A percentile compares a stretch with the other conserved stretches of the same genome.
Evolutionary conservation across 2,329 filamentous ascomycete species (phyloP).

Genomic region (Berkeleyomyces rouxiae): DNA sequence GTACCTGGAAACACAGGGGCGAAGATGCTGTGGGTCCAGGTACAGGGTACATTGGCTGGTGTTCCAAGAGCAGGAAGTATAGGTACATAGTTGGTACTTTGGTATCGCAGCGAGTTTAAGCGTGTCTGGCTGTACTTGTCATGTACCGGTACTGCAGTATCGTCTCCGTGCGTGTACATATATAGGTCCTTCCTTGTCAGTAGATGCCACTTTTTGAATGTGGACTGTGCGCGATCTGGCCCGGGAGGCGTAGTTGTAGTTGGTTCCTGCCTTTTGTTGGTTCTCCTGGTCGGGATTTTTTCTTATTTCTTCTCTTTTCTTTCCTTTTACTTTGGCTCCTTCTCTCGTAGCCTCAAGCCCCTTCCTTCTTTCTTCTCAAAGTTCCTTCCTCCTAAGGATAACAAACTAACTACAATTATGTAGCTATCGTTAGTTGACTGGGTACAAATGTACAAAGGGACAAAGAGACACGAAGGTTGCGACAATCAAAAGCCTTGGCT

Average conservation of each 20-base stretch:
- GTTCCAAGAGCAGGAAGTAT: too few species aligned
- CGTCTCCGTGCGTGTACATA: not conserved
- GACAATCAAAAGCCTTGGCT: not conserved
- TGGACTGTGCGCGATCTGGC: slow-evolving; percentile 5
- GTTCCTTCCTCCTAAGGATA: not conserved
- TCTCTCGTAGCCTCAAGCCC: too few species aligned
- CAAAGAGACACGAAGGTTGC: not conserved
- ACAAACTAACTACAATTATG: not conserved
- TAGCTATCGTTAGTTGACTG: not conserved
- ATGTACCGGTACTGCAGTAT: not conserved
- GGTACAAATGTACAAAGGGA: not conserved
- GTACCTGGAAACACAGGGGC: not conserved
- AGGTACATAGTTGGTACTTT: too few species aligned
- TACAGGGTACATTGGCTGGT: not conserved
- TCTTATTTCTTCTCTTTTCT: not conserved
- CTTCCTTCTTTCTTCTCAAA: not conserved
- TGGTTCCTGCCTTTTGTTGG: not conserved
- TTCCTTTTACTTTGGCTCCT: too few species aligned
- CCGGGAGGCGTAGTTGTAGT: not conserved
- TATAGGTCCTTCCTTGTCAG: too few species aligned
- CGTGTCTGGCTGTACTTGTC: not conserved
- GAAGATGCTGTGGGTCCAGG: not conserved
- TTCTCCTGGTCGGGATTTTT: not conserved
- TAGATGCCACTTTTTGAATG: slow-evolving; percentile 1
- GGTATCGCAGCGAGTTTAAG: not conserved